These are phyloP conservation scores for Oenanthe javanica DNA, from an alignment of 140 eudicot genomes.

Conservation along the genomic window DNA sequence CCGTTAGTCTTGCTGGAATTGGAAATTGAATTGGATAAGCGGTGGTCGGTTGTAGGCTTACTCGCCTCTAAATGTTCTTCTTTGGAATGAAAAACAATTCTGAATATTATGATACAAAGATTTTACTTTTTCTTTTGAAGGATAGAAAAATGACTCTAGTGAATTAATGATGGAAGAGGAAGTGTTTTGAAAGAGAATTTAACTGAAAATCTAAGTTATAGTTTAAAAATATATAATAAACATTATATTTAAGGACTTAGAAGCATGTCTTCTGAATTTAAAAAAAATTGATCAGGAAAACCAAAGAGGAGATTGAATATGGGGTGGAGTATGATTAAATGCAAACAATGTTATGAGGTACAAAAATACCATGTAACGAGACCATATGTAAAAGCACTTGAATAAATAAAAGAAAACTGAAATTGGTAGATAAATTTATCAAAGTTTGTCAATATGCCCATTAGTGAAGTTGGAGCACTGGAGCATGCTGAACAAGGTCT, in stretches of 20 bases:
- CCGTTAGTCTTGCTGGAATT: no score
- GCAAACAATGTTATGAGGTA: not conserved
- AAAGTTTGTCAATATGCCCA: not conserved
- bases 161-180: not conserved
- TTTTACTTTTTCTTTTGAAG: no score
- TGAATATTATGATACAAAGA: no score
- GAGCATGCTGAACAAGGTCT: not conserved
- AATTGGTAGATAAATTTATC: not conserved
- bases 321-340: not conserved
- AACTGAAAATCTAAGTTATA: no score
- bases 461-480: not conserved
- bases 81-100: no score
- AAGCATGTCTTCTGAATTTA: not conserved
- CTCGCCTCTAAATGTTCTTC: no score
- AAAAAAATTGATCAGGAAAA: not conserved
- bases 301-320: not conserved
- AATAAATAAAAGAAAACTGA: not conserved
- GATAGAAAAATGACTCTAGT: no score
- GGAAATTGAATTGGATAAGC: no score
- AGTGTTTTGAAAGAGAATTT: not conserved
- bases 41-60: no score
- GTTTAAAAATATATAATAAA: no score
- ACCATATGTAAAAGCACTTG: not conserved
- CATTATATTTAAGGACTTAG: no score
- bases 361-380: not conserved